Evolutionary conservation across 2,329 filamentous ascomycete species (phyloP).

Genomic region (Ceratocystis albifundus): DNA sequence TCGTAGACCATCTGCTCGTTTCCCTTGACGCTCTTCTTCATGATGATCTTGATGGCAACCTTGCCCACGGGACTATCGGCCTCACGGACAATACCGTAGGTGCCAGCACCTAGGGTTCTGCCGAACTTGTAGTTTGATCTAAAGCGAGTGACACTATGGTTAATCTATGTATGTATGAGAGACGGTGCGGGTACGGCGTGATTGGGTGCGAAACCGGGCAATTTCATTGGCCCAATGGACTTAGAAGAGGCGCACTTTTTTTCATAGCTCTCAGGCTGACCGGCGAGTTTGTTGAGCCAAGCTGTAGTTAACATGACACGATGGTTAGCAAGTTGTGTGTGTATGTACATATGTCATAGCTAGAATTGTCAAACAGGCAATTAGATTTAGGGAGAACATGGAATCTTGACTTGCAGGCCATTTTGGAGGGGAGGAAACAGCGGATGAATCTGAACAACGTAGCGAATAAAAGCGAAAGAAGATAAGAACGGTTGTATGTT

Average conservation of each 20-base stretch:
- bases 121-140: slow-evolving; percentile 86
- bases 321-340: slow-evolving; percentile 21
- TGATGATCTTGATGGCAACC: slow-evolving; percentile 95
- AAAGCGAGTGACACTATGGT: slow-evolving; percentile 27
- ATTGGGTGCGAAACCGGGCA: neutral
- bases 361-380: neutral
- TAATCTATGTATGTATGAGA: slow-evolving; percentile 13
- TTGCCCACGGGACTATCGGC: slow-evolving; percentile 69
- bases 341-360: neutral
- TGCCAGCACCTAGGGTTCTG: slow-evolving; percentile 85
- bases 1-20: slow-evolving; percentile 99
- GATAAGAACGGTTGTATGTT: neutral
- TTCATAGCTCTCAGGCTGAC: slow-evolving; percentile 96
- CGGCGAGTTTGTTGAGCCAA: slow-evolving; percentile 80
- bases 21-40: slow-evolving; percentile 98
- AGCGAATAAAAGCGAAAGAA: neutral
- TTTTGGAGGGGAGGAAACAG: slow-evolving; percentile 25
- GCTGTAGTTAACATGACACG: slow-evolving; percentile 21
- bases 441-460: neutral
- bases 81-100: slow-evolving; percentile 95
- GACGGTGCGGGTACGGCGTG: neutral
- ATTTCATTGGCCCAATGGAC: neutral
- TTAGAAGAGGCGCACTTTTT: slow-evolving; percentile 59
- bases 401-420: slow-evolving; percentile 33
- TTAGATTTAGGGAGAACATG: neutral